Evolutionary conservation across 306 rosid genomes (phyloP), one percentile per base, ranked within the genome.

Genomic region (Glycine soja): DNA sequence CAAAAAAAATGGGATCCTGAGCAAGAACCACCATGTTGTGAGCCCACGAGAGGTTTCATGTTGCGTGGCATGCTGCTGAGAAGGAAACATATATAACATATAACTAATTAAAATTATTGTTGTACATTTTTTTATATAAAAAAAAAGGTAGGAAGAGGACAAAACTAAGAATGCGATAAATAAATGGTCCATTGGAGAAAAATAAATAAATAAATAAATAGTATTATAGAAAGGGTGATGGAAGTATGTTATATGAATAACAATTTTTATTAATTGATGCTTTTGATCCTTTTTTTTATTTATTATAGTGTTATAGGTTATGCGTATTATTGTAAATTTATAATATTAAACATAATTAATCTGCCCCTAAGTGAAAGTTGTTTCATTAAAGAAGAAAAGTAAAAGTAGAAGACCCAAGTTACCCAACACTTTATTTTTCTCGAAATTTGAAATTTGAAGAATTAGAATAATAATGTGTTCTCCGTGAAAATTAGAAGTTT

Each of bases 21-120:
- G 52, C 10, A 50, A 45, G 38, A 45, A 45, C 61, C 70, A 30
- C 34, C 75, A 9, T 42, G 43, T 53, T 62, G 3, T 34, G 38
- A 51, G 72, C n/a, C 52, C 59, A 7, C 34, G 58, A 57, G 3
- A 19, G 58, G 70, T 79, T 80, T 48, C 70, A 7, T 36, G 4
- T 61, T 16, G 11, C 16, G 51, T 10, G 63, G 62, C 84, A 80
- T 59, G 84, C 79, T 61, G 54, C 66, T 16, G 16, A 59, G 14
- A 7, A 34, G 56, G 78, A 61, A 72, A 80, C 84, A 80, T 4
- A n/a, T 6, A 24, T 8, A 7, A 36, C 43, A 24, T 24, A 24
- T 24, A 7, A 36, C 43, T 32, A 11, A 11, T 62, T 62, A 5
- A 11, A 32, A 30, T 62, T 62, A 62, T 18, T 16, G 5, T 16